Percentiles rank a stretch among this genome's conserved stretches.
These are phyloP conservation scores for Kitagawia praeruptora DNA, from an alignment of 129 eudicot genomes.

Conservation along the genomic window DNA sequence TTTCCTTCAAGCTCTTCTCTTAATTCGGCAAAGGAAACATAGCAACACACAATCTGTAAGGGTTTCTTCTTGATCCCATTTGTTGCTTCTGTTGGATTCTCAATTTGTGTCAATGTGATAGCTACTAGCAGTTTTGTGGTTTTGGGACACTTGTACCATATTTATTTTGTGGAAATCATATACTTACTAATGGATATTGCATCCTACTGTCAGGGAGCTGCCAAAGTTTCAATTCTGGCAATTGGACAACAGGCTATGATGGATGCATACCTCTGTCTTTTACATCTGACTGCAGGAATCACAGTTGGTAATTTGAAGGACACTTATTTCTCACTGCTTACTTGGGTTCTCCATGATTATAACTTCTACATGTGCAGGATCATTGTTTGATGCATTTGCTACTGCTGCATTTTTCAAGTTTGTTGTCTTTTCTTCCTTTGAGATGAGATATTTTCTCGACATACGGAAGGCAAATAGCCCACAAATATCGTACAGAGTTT, in stretches of 20 bases:
- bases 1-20: constrained; percentile 80
- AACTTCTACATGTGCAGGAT: constrained; percentile 43
- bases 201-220: constrained; percentile 59
- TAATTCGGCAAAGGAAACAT: constrained; percentile 94
- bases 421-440: constrained; percentile 81
- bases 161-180: background rate
- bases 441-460: constrained; percentile 82
- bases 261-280: constrained; percentile 96
- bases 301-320: constrained; percentile 47
- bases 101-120: constrained; percentile 7
- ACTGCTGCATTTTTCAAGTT: constrained; percentile 86
- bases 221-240: constrained; percentile 83
- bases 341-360: background rate
- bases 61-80: constrained; percentile 4
- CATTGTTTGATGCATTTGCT: constrained; percentile 78
- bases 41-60: constrained; percentile 94
- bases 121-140: background rate
- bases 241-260: constrained; percentile 96
- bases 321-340: constrained; percentile 3
- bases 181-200: constrained; percentile 5
- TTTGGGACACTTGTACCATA: background rate
- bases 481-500: constrained; percentile 59
- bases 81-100: background rate
- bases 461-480: constrained; percentile 83
- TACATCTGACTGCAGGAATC: constrained; percentile 89